Percentiles rank a stretch among this genome's conserved stretches.
These are phyloP conservation scores for Globisporangium mamillatum DNA, from an alignment of 352 stramenopile genomes.

Conservation along the genomic window DNA sequence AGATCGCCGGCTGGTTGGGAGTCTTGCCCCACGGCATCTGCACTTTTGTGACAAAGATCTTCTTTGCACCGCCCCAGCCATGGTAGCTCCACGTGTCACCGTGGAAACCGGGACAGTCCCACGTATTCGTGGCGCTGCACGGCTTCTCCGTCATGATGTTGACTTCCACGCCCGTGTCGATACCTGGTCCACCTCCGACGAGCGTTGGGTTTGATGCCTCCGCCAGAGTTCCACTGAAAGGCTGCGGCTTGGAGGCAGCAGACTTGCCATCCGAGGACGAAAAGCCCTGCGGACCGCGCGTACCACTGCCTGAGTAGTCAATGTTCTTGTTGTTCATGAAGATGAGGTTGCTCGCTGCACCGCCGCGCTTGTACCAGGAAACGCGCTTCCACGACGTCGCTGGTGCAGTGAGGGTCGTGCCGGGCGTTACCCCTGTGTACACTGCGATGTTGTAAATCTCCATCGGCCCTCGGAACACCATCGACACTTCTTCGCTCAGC, in stretches of 20 bases:
- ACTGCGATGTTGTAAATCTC: constrained; percentile 66
- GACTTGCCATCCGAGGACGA: constrained; percentile 40
- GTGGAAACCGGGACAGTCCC: constrained; percentile 34
- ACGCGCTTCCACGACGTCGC: constrained; percentile 36
- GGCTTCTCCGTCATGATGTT: constrained; percentile 59
- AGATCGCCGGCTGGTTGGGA: constrained; percentile 47
- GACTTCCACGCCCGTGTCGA: constrained; percentile 54
- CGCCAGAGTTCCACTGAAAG: constrained; percentile 40
- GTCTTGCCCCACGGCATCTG: constrained; percentile 36
- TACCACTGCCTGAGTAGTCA: constrained; percentile 39
- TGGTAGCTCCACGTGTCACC: constrained; percentile 42
- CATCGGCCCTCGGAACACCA: constrained; percentile 64
- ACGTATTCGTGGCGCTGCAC: constrained; percentile 22
- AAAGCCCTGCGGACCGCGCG: constrained; percentile 50
- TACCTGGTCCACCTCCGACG: constrained; percentile 36
- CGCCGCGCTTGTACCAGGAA: constrained; percentile 46
- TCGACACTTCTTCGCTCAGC: constrained; percentile 52
- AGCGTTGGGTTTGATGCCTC: constrained; percentile 36
- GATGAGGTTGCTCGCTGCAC: constrained; percentile 45
- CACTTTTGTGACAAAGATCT: constrained; percentile 68
- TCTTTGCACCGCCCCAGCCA: constrained; percentile 57
- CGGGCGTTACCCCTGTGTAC: constrained; percentile 25
- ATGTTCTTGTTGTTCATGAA: constrained; percentile 84
- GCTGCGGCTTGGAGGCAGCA: constrained; percentile 21
- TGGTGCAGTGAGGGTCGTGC: neutral